Evolutionary conservation across 2,329 filamentous ascomycete genomes (phyloP).

Genomic region (Verticillium nubilum): DNA sequence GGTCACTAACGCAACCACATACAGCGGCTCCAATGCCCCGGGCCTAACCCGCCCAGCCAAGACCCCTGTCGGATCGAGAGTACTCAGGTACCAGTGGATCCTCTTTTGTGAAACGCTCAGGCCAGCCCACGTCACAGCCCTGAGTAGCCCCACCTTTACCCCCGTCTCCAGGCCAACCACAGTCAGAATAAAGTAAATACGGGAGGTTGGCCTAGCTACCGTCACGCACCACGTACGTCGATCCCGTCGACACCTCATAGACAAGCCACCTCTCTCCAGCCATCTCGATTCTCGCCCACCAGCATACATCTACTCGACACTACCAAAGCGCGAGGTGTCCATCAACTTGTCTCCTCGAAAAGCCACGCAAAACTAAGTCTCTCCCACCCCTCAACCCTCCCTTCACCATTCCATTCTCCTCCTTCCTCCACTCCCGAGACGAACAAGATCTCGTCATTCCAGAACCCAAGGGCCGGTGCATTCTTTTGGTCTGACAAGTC

Average conservation of each 20-base stretch:
- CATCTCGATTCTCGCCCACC: background rate
- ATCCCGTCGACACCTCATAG: constrained; percentile 1
- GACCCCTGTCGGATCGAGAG: background rate
- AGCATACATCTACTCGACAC: background rate
- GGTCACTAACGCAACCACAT: background rate
- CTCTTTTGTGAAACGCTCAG: background rate
- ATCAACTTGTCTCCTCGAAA: background rate
- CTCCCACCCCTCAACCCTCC: constrained; percentile 9
- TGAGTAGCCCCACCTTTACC: background rate
- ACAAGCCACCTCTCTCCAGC: background rate
- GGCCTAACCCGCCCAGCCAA: background rate
- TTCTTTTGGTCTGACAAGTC: constrained; percentile 8
- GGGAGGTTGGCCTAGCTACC: constrained; percentile 4
- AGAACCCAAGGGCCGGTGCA: background rate
- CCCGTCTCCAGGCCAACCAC: constrained; percentile 1
- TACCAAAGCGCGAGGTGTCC: background rate
- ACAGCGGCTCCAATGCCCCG: background rate
- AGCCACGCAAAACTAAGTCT: constrained; percentile 9
- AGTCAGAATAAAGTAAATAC: constrained; percentile 2
- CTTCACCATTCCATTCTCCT: constrained; percentile 9
- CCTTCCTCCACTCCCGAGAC: constrained; percentile 2
- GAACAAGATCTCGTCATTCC: constrained; percentile 4
- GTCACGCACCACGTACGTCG: background rate
- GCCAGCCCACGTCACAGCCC: background rate
- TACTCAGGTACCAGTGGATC: background rate